phyloP scores from a whole-genome alignment of 108 stramenopile species.

The Stephanodiscus triporus region DNA sequence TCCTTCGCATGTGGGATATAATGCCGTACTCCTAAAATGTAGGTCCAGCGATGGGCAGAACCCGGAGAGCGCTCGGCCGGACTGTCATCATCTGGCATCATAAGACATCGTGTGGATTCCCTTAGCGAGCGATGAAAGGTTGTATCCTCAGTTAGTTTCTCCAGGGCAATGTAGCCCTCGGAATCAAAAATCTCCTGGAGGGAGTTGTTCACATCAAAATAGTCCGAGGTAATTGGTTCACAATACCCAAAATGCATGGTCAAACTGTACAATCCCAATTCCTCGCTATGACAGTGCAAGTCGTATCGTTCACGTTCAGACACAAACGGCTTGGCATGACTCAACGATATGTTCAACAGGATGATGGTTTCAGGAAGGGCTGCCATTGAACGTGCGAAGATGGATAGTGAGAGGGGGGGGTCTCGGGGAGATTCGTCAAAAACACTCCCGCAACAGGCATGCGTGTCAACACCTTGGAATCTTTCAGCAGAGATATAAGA shows the following conservation, averaged over 20 bases:
- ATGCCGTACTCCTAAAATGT: neutral
- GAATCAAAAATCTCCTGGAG: conserved; percentile 1
- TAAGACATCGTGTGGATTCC: neutral
- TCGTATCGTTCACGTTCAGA: neutral
- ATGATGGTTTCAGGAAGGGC: conserved; percentile 4
- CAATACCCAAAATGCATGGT: conserved; percentile 1
- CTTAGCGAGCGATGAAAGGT: neutral
- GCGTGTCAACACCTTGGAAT: neutral
- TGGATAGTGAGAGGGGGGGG: neutral
- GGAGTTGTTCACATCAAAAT: neutral
- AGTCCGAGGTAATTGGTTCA: neutral
- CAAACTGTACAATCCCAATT: conserved; percentile 2
- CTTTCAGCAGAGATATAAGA: neutral
- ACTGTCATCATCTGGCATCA: neutral
- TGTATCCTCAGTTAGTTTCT: neutral
- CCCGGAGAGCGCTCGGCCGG: neutral
- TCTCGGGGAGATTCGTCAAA: neutral
- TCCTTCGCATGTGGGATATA: neutral
- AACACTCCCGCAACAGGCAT: conserved; percentile 5
- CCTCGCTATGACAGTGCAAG: conserved; percentile 3
- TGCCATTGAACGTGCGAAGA: conserved; percentile 3
- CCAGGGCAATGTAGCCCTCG: conserved; percentile 1
- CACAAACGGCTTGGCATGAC: neutral
- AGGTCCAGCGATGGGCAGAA: neutral
- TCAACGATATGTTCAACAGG: neutral